Percentiles rank a stretch among this genome's conserved stretches.
Conservation (phyloP, 306 rosid genomes). For the Coriaria nepalensis region DNA sequence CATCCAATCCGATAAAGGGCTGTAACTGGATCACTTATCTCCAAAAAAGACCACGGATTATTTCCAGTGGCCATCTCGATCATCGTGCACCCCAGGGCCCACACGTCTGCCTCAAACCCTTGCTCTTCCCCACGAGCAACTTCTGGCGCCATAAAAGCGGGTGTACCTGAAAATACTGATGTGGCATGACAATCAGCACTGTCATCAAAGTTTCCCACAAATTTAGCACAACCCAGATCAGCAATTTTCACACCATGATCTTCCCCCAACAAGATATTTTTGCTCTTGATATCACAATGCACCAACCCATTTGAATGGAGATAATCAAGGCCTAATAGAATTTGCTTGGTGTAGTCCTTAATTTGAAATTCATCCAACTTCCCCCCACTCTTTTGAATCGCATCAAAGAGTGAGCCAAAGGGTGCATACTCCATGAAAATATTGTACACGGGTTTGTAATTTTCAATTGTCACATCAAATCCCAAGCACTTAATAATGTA, state of each 20-base stretch:
- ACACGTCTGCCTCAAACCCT: constrained; percentile 31
- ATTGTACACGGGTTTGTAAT: constrained; percentile 16
- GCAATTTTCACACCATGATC: constrained; percentile 21
- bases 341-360: constrained; percentile 22
- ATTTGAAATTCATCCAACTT: constrained; percentile 22
- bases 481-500: constrained; percentile 26
- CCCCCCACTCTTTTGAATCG: constrained; percentile 15
- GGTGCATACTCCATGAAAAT: constrained; percentile 35
- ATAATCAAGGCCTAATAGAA: constrained; percentile 35
- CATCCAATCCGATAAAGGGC: constrained; percentile 36
- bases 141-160: constrained; percentile 45
- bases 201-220: constrained; percentile 7
- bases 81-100: constrained; percentile 51
- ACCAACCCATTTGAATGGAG: constrained; percentile 26
- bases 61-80: constrained; percentile 42
- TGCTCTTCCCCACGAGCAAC: constrained; percentile 34
- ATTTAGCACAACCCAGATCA: constrained; percentile 45
- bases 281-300: constrained; percentile 51
- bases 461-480: constrained; percentile 14
- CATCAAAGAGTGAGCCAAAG: constrained; percentile 34
- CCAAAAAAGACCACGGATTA: constrained; percentile 25
- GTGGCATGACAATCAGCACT: constrained; percentile 2
- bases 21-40: constrained; percentile 19
- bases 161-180: constrained; percentile 29
- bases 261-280: constrained; percentile 21